Evolutionary conservation across 23 red algal genomes (phyloP), one percentile per base, ranked within the genome.

Genomic region (Chondrus crispus): DNA sequence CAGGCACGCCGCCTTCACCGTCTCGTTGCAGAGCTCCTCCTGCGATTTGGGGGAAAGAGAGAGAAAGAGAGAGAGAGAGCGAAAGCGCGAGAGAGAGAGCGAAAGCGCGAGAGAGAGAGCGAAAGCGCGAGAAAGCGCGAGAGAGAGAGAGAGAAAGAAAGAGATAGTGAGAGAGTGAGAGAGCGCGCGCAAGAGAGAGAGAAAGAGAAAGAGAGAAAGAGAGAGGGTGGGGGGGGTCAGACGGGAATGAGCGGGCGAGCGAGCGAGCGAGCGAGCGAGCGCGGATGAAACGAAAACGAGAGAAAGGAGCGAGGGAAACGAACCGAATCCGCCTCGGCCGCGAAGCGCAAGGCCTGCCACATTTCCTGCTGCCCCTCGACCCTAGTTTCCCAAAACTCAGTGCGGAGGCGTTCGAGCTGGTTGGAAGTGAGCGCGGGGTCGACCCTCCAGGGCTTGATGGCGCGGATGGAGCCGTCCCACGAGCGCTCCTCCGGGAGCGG

Each of bases 321-420:
- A 90, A 95, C 93, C 38, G 88, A 80, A 38, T 87, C 86, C 3
- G 95, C 62, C 57, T 97, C 95, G 37, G 83, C 95, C 8, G 95
- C 95, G 47, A 91, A 91, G 37, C 87, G 85, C 26, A 97, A 77
- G 5, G 95, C 95, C 18, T 88, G 82, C 95, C 95, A 97, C 95
- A 97, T 97, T 62, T 97, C 95, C 62, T 71, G 28, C 2, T 90
- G 30, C 2, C 95, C 95, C 64, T 97, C 95, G 45, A 91, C 76
- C 30, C 95, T 62, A 3, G 95, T 93, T 62, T 97, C 95, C 95
- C 95, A 97, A 24, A 97, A 97, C 40, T 97, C 95, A 42, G 89
- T 88, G 20, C 95, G 74, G 33, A 93, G 64, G 20, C 88, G 85
- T 22, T 45, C 44, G 46, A 97, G 88, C 28, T 93, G 82, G 19